These are phyloP conservation scores for Chlorencoelia australis DNA, from an alignment of 2,329 filamentous ascomycete genomes.

Conservation along the genomic window DNA sequence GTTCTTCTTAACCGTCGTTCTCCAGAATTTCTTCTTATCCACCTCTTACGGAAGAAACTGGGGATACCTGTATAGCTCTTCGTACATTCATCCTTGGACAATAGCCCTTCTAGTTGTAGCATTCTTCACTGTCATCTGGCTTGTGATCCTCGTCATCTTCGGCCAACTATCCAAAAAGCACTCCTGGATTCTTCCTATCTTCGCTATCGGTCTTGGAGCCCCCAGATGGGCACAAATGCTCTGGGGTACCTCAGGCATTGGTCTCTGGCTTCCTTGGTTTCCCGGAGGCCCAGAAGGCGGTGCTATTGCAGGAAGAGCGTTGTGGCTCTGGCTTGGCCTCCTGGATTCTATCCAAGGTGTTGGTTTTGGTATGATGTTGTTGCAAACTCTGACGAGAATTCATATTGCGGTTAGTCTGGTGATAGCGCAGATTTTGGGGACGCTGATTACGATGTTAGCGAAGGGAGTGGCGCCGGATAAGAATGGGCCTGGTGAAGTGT, in stretches of 20 bases:
- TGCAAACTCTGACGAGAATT: constrained; percentile 53
- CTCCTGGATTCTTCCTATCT: constrained; percentile 58
- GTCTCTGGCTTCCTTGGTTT: constrained; percentile 53
- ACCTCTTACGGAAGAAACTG: constrained; percentile 58
- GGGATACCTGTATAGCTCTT: constrained; percentile 32
- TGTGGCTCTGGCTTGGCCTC: constrained; percentile 59
- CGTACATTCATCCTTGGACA: constrained; percentile 42
- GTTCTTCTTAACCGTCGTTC: constrained; percentile 53
- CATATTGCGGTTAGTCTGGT: constrained; percentile 53
- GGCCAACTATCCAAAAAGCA: constrained; percentile 46
- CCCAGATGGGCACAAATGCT: constrained; percentile 59
- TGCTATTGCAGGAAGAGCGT: constrained; percentile 43
- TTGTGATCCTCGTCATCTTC: constrained; percentile 39
- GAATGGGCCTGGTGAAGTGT: constrained; percentile 49
- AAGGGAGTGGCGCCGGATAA: constrained; percentile 49
- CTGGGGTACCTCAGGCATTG: constrained; percentile 51
- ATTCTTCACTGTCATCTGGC: constrained; percentile 47
- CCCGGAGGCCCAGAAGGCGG: constrained; percentile 41
- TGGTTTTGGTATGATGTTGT: constrained; percentile 56
- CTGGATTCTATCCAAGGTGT: constrained; percentile 56
- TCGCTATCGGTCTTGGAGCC: constrained; percentile 54
- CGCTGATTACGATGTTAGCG: constrained; percentile 50
- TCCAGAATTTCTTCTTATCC: constrained; percentile 59
- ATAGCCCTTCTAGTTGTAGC: constrained; percentile 45
- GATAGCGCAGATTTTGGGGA: constrained; percentile 50